A percentile compares a stretch with the other conserved stretches of the same genome.
Conservation (phyloP, 1,284 basidiomycete genomes). For the Fomitopsis palustris region DNA sequence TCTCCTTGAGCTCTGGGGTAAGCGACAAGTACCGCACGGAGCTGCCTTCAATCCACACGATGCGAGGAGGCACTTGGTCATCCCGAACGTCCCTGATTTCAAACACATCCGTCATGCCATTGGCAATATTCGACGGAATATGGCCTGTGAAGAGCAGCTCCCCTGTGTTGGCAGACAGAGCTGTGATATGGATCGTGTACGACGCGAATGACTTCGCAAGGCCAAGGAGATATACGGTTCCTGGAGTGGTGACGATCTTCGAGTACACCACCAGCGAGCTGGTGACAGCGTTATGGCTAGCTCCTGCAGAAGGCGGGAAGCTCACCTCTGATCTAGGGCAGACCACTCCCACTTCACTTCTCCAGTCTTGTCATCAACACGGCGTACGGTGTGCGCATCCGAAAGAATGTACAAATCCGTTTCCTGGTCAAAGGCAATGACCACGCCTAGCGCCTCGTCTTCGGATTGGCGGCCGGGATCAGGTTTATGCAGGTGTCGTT, state of each 20-base stretch:
- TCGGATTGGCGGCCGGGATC: constrained; percentile 44
- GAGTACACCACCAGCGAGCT: constrained; percentile 69
- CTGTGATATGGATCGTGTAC: constrained; percentile 64
- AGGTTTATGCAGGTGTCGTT: constrained; percentile 55
- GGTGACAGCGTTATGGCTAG: constrained; percentile 1
- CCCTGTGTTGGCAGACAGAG: constrained; percentile 55
- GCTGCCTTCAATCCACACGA: constrained; percentile 71
- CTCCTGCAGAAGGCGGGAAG: neutral
- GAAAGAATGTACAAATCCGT: constrained; percentile 44
- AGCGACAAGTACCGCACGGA: constrained; percentile 51
- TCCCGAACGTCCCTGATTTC: constrained; percentile 28
- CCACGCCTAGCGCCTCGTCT: constrained; percentile 44
- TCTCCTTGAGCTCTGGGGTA: constrained; percentile 49
- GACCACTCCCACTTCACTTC: constrained; percentile 64
- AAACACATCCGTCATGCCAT: constrained; percentile 42
- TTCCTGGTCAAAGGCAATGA: constrained; percentile 34
- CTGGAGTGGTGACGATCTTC: constrained; percentile 49
- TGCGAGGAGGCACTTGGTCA: constrained; percentile 31
- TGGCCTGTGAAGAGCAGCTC: constrained; percentile 46
- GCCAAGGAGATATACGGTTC: constrained; percentile 65
- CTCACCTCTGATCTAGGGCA: constrained; percentile 60
- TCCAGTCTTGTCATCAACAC: constrained; percentile 45
- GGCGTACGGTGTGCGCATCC: constrained; percentile 54
- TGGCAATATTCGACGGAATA: constrained; percentile 56
- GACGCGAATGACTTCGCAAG: constrained; percentile 59